phyloP scores from a whole-genome alignment of 73 alveolate species.

The Uronychia binucleata region DNA sequence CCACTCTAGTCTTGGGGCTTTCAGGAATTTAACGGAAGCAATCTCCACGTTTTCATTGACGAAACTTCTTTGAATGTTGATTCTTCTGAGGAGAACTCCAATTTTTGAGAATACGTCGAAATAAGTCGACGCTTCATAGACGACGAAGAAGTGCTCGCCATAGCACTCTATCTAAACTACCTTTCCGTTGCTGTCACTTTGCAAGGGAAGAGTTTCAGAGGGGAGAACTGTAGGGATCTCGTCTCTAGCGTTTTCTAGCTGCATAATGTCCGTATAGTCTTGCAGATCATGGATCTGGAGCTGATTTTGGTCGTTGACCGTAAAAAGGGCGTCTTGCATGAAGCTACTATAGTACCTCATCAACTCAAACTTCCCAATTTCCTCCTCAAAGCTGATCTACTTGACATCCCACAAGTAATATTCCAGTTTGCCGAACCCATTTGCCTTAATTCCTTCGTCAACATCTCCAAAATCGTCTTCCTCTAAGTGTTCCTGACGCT shows the following conservation, averaged over 20 bases:
- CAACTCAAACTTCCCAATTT: background rate
- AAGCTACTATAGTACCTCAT: background rate
- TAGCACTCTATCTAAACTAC: background rate
- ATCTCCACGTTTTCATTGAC: background rate
- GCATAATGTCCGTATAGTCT: background rate
- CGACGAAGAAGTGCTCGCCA: conserved; percentile 1
- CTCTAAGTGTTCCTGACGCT: background rate
- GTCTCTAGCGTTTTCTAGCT: background rate
- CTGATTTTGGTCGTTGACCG: background rate
- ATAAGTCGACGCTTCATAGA: background rate
- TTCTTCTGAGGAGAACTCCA: conserved; percentile 29
- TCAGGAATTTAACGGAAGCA: background rate
- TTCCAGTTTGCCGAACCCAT: no score
- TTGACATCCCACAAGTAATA: background rate
- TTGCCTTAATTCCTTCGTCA: no score
- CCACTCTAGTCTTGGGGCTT: conserved; percentile 35
- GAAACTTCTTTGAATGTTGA: background rate
- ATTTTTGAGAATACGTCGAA: conserved; percentile 22
- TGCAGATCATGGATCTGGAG: background rate
- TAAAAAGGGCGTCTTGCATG: background rate
- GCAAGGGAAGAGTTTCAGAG: background rate
- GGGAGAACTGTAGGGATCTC: background rate
- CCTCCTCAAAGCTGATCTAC: background rate
- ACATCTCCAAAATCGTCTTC: background rate
- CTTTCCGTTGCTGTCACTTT: background rate